Conservation (phyloP, 1,284 basidiomycete species). For the Fomitopsis palustris region DNA sequence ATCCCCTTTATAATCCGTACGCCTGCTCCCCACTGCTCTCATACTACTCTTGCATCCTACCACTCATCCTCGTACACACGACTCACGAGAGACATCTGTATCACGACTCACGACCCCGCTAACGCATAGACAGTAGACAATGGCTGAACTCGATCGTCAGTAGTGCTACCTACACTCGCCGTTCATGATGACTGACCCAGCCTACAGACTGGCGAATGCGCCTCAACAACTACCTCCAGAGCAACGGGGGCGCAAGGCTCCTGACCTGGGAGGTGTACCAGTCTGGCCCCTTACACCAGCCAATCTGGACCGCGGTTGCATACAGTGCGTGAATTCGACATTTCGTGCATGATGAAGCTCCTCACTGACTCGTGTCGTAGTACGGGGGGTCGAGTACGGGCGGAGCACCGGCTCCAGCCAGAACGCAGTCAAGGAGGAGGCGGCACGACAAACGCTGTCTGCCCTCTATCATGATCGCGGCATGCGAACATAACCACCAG, state of each 20-base stretch:
- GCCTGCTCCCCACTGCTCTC: not conserved
- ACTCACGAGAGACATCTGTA: not conserved
- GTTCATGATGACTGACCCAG: not conserved
- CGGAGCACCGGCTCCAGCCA: slow-evolving; percentile 19
- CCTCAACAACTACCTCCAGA: slow-evolving; percentile 34
- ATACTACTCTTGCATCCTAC: not conserved
- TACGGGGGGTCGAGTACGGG: slow-evolving; percentile 27
- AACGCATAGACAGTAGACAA: not conserved
- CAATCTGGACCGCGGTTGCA: slow-evolving; percentile 28
- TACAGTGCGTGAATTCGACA: slow-evolving; percentile 23
- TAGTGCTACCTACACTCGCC: not conserved
- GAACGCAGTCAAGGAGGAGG: slow-evolving; percentile 28
- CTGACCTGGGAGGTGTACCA: slow-evolving; percentile 26
- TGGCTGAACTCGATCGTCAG: slow-evolving; percentile 6
- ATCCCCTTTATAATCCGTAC: not conserved
- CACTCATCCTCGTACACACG: not conserved
- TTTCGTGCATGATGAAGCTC: not conserved
- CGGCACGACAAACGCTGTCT: slow-evolving; percentile 26
- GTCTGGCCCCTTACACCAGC: slow-evolving; percentile 27
- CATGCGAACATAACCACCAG: not conserved
- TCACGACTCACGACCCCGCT: not conserved
- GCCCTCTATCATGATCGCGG: slow-evolving; percentile 20
- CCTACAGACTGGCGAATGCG: slow-evolving; percentile 31
- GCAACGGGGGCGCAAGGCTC: slow-evolving; percentile 22
- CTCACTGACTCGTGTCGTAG: slow-evolving; percentile 10